A percentile compares a stretch with the other conserved stretches of the same genome.
Conservation (phyloP, 345 rosid species). For the Acer saccharum region DNA sequence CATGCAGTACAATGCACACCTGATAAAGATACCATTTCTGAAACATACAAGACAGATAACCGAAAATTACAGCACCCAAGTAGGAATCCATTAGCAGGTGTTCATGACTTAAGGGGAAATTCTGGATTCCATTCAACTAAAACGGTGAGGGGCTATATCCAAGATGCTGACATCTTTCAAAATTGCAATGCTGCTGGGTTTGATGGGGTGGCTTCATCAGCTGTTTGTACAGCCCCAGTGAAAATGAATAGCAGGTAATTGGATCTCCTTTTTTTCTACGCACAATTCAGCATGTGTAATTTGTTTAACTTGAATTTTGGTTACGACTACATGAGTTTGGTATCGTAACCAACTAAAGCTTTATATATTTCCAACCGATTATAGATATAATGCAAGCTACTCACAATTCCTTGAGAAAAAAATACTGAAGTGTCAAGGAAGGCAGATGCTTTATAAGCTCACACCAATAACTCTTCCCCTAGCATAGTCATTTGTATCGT, state of each 20-base stretch:
- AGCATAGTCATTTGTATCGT: not conserved
- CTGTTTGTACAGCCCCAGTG: slow-evolving; percentile 28
- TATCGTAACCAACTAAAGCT: not conserved
- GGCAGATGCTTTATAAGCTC: not conserved
- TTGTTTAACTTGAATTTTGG: not conserved
- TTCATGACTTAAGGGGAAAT: slow-evolving; percentile 29
- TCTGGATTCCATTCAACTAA: slow-evolving; percentile 36
- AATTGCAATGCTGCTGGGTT: slow-evolving; percentile 25
- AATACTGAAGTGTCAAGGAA: not conserved
- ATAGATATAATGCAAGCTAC: slow-evolving; percentile 4
- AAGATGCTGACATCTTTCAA: slow-evolving; percentile 33
- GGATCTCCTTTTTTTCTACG: not conserved
- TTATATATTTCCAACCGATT: not conserved
- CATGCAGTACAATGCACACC: slow-evolving; percentile 17
- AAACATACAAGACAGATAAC: slow-evolving; percentile 28
- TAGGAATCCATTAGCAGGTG: slow-evolving; percentile 27
- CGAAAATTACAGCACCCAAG: slow-evolving; percentile 32
- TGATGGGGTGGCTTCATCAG: slow-evolving; percentile 28
- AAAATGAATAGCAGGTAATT: slow-evolving; percentile 46
- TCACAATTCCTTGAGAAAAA: not conserved
- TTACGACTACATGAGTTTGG: not conserved
- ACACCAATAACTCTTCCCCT: not conserved
- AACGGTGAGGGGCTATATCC: slow-evolving; percentile 30
- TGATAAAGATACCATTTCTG: slow-evolving; percentile 28
- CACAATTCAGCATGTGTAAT: not conserved